These are phyloP conservation scores for Periconia digitata DNA, from an alignment of 2,329 filamentous ascomycete species.

Conservation along the genomic window DNA sequence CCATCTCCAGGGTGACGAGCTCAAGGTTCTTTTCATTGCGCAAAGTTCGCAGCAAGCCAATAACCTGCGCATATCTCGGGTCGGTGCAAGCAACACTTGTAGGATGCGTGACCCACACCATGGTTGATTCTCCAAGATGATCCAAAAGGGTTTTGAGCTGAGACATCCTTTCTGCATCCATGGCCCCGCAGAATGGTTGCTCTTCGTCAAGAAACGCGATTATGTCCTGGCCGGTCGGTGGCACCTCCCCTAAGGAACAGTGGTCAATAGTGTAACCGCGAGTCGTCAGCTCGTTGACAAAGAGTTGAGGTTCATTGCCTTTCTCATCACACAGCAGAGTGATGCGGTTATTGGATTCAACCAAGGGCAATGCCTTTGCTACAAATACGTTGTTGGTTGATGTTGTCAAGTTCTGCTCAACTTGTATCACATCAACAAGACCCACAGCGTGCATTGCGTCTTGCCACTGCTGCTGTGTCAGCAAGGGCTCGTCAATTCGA, in stretches of 20 bases:
- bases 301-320: not conserved
- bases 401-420: no score
- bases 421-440: not conserved
- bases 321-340: no score
- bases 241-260: slow-evolving; percentile 19
- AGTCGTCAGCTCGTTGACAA: not conserved
- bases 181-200: slow-evolving; percentile 25
- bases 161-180: slow-evolving; percentile 12
- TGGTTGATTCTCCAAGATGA: slow-evolving; percentile 4
- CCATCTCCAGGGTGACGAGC: slow-evolving; percentile 26
- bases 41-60: slow-evolving; percentile 32
- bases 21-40: slow-evolving; percentile 28
- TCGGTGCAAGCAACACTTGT: slow-evolving; percentile 26
- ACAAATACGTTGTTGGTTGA: no score
- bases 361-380: not conserved
- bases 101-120: slow-evolving; percentile 34
- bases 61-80: slow-evolving; percentile 27
- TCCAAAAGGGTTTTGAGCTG: slow-evolving; percentile 10
- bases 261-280: not conserved
- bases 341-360: no score
- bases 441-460: not conserved
- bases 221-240: slow-evolving; percentile 7
- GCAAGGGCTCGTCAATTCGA: not conserved
- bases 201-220: slow-evolving; percentile 20
- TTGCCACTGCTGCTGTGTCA: not conserved